Base-by-base conservation (phyloP, 345 rosid species). In the Camelina sativa region DNA sequence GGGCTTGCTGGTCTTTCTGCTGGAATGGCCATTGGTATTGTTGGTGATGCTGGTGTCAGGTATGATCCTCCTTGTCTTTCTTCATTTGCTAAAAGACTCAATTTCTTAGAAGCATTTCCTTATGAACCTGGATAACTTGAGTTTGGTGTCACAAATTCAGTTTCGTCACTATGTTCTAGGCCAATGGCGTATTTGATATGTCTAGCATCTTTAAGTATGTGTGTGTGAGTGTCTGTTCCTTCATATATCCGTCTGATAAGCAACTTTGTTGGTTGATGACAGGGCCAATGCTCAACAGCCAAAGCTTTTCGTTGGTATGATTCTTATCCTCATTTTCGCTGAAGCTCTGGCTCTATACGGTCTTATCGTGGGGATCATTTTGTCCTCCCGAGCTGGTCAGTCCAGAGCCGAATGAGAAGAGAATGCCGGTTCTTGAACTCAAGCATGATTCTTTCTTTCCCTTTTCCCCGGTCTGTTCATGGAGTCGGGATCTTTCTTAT, bases 1-100 rank as follows among this genome's bases (percentile, higher is more conserved):
- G 98, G 98, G 2, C 98, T 92, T 67, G 96, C 96, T 53, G 98
- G 98, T 37, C 94, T 92, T 58, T 88, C 98, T 17, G 96, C 98
- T 70, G 98, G 98, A 61, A 92, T 92, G 98, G 96, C 98, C 53
- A 92, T 92, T 69, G 98, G 98, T 62, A 90, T 92, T 2, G 98
- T 92, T 52, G 98, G 98, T 62, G 98, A 92, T 82, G 98, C 98
- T 15, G 98, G 98, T 69, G 98, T 92, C 72, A 88, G 98, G 98
- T 87, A 85, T 73, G 59, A 69, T 61, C n/a, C 13, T 22, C 19
- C 7, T 13, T n/a, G 17, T 56, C 56, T 23, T 61, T 54, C 17
- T 47, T 37, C 60, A 5, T 22, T 11, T 40, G 40, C 37, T 35
- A 3, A 11, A 13, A 28, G 8, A 41, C 50, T 9, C 44, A 6